Conservation (phyloP, 345 rosid genomes). For the Citrus medica region DNA sequence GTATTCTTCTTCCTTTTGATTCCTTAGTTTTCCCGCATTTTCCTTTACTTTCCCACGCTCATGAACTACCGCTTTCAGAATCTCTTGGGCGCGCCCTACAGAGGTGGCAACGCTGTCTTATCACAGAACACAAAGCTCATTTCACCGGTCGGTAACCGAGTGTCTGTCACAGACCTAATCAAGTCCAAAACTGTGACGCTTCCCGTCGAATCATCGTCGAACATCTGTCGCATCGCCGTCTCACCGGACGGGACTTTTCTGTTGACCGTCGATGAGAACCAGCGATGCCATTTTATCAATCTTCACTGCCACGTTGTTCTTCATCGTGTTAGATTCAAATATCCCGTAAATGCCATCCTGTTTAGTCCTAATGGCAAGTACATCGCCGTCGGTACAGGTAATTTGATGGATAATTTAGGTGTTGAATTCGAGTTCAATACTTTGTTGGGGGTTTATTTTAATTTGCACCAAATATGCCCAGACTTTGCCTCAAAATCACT, state of each 20-base stretch:
- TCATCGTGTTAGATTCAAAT: slow-evolving; percentile 67
- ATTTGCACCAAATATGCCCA: background rate
- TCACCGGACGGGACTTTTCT: slow-evolving; percentile 79
- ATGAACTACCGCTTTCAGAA: slow-evolving; percentile 91
- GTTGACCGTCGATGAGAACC: slow-evolving; percentile 71
- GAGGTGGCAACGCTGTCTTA: slow-evolving; percentile 78
- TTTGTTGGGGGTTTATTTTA: background rate
- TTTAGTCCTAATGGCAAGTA: slow-evolving; percentile 79
- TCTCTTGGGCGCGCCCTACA: slow-evolving; percentile 83
- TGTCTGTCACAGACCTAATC: slow-evolving; percentile 82
- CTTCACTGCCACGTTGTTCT: slow-evolving; percentile 68
- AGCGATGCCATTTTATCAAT: slow-evolving; percentile 81
- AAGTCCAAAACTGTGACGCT: slow-evolving; percentile 72
- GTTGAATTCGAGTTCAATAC: background rate
- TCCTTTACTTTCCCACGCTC: background rate
- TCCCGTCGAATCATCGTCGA: slow-evolving; percentile 59
- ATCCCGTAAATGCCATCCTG: slow-evolving; percentile 49
- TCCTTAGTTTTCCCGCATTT: background rate
- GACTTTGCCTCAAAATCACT: background rate
- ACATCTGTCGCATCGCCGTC: slow-evolving; percentile 69
- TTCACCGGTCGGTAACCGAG: slow-evolving; percentile 87
- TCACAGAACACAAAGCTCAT: slow-evolving; percentile 61
- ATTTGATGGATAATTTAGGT: background rate
- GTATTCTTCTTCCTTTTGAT: background rate
- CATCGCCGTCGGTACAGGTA: slow-evolving; percentile 80